Evolutionary conservation across 176 grass and related monocot species (phyloP).

Genomic region (Sorghum bicolor): Sorghum_bicolor_NCBIv3 NC_012879.2:1639501-1640000

Average conservation of each 20-base stretch:
- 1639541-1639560: constrained; percentile 24
- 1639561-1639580: constrained; percentile 34
- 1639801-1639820: constrained; percentile 90
- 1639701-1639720: constrained; percentile 89
- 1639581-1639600: constrained; percentile 48
- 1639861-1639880: constrained; percentile 94
- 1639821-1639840: constrained; percentile 96
- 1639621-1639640: constrained; percentile 35
- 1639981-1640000: constrained; percentile 73
- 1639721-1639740: constrained; percentile 96
- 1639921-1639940: not conserved
- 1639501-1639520: constrained; percentile 36
- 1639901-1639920: constrained; percentile 42
- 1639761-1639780: not conserved
- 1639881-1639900: constrained; percentile 87
- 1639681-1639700: constrained; percentile 92
- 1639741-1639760: not conserved
- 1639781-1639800: constrained; percentile 13
- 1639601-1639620: constrained; percentile 29
- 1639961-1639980: constrained; percentile 7
- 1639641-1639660: constrained; percentile 45
- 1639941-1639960: not conserved
- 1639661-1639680: constrained; percentile 73
- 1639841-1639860: constrained; percentile 98
- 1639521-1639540: constrained; percentile 17